Percentiles rank a stretch among this genome's conserved stretches.
Conservation (phyloP, 352 stramenopile species). For the Phytophthora brassicae region DNA sequence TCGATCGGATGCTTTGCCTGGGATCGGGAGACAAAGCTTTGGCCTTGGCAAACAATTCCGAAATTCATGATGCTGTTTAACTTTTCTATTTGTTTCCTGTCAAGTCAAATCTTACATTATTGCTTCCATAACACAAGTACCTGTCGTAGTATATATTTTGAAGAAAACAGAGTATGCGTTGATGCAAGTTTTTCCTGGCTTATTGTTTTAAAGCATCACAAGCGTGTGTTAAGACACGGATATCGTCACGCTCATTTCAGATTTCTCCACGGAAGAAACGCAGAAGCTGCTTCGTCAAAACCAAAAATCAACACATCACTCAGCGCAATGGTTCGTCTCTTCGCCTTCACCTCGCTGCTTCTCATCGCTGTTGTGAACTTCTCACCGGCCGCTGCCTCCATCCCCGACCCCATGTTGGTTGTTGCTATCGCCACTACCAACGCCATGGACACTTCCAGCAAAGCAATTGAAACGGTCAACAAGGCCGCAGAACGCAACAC, state of each 20-base stretch:
- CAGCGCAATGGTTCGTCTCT: conserved; percentile 20
- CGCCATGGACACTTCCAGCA: conserved; percentile 24
- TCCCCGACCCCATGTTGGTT: conserved; percentile 27
- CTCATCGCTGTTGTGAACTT: conserved; percentile 20
- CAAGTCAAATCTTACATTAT: no score
- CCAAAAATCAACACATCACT: not conserved
- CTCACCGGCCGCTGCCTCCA: not conserved
- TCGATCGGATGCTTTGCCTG: conserved; percentile 13
- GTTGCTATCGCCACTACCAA: conserved; percentile 17
- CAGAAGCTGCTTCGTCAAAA: not conserved
- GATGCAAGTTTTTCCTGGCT: no score
- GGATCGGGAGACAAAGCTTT: conserved; percentile 19
- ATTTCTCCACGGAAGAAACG: conserved; percentile 5
- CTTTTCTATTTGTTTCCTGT: no score
- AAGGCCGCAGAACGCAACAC: conserved; percentile 26
- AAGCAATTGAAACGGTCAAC: conserved; percentile 10
- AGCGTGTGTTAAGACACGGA: conserved; percentile 3
- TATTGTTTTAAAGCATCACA: not conserved
- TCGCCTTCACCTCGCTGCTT: conserved; percentile 23
- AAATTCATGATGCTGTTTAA: no score
- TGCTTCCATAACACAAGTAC: no score
- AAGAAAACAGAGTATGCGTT: no score
- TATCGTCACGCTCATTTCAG: conserved; percentile 9
- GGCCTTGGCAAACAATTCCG: conserved; percentile 1
- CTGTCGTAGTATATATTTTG: no score